Conservation (phyloP, 1,139 yeast genomes). For the Neolecta irregularis region DNA sequence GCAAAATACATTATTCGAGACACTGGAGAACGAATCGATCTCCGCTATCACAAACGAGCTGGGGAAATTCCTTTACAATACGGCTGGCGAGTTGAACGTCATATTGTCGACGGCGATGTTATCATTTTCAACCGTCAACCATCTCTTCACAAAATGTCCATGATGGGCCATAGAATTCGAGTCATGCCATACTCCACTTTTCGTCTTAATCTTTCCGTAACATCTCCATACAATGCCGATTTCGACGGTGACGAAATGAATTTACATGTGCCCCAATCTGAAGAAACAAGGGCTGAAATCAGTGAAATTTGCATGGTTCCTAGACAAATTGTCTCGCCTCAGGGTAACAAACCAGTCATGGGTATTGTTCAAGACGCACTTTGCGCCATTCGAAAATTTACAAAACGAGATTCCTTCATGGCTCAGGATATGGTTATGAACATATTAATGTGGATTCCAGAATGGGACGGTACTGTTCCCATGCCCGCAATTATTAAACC, state of each 20-base stretch:
- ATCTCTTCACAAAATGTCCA: constrained; percentile 95
- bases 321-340: constrained; percentile 92
- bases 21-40: constrained; percentile 95
- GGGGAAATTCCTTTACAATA: constrained; percentile 96
- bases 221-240: constrained; percentile 98
- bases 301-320: constrained; percentile 95
- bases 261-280: constrained; percentile 97
- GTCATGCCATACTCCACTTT: constrained; percentile 98
- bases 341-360: constrained; percentile 97
- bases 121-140: constrained; percentile 98
- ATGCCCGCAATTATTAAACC: constrained; percentile 91
- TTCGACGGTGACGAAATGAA: constrained; percentile 99
- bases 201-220: constrained; percentile 87
- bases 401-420: constrained; percentile 73
- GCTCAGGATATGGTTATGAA: constrained; percentile 93
- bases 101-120: constrained; percentile 91
- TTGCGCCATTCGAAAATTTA: constrained; percentile 93
- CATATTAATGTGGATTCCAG: constrained; percentile 92
- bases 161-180: constrained; percentile 99
- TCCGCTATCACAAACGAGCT: constrained; percentile 92
- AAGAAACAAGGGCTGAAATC: constrained; percentile 92
- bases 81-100: constrained; percentile 99
- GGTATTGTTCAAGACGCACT: constrained; percentile 98
- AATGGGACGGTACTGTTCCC: constrained; percentile 98
- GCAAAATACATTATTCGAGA: constrained; percentile 96